These are phyloP conservation scores for Lodderomyces margitis DNA, from an alignment of 1,139 yeast genomes.

Conservation along the genomic window DNA sequence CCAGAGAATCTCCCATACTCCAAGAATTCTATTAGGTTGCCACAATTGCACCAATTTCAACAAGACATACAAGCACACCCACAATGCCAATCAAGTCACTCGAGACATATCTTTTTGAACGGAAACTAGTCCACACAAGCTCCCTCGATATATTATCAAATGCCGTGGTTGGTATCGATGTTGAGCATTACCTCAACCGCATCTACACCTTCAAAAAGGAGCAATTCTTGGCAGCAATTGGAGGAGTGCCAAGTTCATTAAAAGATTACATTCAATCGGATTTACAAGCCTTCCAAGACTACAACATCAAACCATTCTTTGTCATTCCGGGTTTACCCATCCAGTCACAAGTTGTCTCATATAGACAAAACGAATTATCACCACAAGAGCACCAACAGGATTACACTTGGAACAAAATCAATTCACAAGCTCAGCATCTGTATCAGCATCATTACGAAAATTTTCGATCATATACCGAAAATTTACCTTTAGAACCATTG, in stretches of 20 bases:
- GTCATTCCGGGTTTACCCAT: conserved; percentile 61
- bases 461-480: conserved; percentile 47
- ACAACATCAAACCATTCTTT: conserved; percentile 71
- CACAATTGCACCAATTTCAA: not conserved
- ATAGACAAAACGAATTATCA: conserved; percentile 40
- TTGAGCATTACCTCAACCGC: conserved; percentile 69
- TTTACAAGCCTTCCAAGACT: conserved; percentile 56
- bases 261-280: conserved; percentile 60
- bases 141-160: conserved; percentile 67
- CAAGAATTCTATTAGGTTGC: too few species aligned
- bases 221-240: conserved; percentile 73
- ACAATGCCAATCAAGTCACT: conserved; percentile 61
- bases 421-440: conserved; percentile 17
- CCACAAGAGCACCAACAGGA: conserved; percentile 47
- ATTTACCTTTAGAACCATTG: conserved; percentile 49
- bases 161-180: conserved; percentile 81
- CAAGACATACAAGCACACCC: not conserved
- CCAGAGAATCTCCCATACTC: too few species aligned
- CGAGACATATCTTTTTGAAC: conserved; percentile 70
- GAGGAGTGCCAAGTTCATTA: conserved; percentile 75
- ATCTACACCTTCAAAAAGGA: conserved; percentile 65
- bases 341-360: conserved; percentile 30
- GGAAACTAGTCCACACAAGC: conserved; percentile 59
- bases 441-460: conserved; percentile 29
- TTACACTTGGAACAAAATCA: conserved; percentile 45